Evolutionary conservation across 2,329 filamentous ascomycete species (phyloP), one percentile per base, ranked within the genome.

Genomic region (Phialophora macrospora): DNA sequence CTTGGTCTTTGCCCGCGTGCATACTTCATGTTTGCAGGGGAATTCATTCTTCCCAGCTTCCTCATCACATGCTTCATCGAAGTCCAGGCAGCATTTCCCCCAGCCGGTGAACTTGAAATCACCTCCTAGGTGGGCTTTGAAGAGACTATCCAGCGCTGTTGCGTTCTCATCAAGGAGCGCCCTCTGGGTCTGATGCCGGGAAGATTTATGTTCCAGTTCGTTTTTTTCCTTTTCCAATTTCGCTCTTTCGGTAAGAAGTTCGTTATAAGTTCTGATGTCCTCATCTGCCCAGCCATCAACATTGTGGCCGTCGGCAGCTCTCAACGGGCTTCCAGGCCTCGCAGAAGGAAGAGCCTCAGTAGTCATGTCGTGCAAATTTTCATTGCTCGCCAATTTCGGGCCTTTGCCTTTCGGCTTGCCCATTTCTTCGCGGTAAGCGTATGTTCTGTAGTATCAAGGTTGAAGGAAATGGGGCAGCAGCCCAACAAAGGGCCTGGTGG

Each of bases 181-280:
- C 54, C 69, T 64, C 22, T 70, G 65, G 17, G 69, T 63, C 24
- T 71, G 69, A 34, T 70, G 68, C 28, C 66, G 55, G 14, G 69
- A 66, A 1, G 69, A 71, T 52, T 67, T 70, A 44, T 65, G 63
- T 55, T 71, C 69, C 32, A 71, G 60, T 28, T 71, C 69, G 26
- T 67, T 66, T 52, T 70, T 70, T 54, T 71, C 68, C 60, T 67
- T 71, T 60, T 71, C 69, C 11, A 71, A 57, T 49, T 70, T 71
- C 22, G 68, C 69, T 64, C 69, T 63, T 54, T 71, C 69, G 22
- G 59, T 61, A 30, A 71, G 68, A 26, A 71, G 49, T 62, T 71
- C 68, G 30, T 71, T 71, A 52, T 71, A 71, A 58, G 65, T 70
- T 41, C 61, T 64, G 41, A 71, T 71, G 48, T 71, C 68, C 44